Conservation (phyloP, 805 yeast genomes). For the Candida krabiensis region DNA sequence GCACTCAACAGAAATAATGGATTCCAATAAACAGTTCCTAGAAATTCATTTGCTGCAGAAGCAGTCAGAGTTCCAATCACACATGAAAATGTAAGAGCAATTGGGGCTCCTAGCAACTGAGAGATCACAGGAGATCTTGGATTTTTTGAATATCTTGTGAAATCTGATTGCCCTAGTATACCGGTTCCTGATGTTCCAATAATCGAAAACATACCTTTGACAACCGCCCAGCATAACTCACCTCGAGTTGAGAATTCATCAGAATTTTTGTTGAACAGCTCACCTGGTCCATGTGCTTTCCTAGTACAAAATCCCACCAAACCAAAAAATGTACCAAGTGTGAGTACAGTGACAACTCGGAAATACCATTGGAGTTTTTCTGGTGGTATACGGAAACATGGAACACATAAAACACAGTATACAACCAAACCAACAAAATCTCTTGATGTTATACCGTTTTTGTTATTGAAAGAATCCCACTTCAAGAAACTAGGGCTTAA, state of each 20-base stretch:
- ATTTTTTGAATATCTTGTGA: constrained; percentile 31
- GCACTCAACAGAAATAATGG: constrained; percentile 44
- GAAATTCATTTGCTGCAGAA: constrained; percentile 37
- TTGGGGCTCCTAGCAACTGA: constrained; percentile 38
- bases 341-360: no score
- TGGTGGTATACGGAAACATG: no score
- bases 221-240: constrained; percentile 41
- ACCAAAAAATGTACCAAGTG: no score
- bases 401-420: no score
- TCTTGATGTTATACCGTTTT: constrained; percentile 40
- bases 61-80: constrained; percentile 46
- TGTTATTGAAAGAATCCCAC: no score
- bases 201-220: constrained; percentile 39
- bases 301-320: no score
- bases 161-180: constrained; percentile 37
- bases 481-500: no score
- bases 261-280: no score
- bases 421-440: constrained; percentile 43
- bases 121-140: constrained; percentile 25
- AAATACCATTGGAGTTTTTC: no score
- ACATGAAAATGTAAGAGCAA: constrained; percentile 34
- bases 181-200: constrained; percentile 42
- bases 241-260: no score
- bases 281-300: no score
- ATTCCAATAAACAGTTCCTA: constrained; percentile 38